These are phyloP conservation scores for Leishmania braziliensis DNA, from an alignment of 208 protist genomes.

Conservation along the genomic window DNA sequence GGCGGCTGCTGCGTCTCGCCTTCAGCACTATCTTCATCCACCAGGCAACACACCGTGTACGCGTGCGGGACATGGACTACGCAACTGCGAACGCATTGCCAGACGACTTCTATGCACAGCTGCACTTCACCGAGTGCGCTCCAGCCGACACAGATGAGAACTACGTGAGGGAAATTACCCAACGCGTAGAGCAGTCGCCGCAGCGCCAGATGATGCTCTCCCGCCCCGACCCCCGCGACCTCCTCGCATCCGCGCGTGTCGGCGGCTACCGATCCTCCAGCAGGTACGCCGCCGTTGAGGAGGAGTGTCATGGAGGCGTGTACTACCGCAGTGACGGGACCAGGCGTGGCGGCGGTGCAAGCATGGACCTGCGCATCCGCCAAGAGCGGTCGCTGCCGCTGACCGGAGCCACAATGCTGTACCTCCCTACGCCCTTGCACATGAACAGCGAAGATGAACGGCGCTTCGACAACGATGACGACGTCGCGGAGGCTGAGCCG, in stretches of 20 bases:
- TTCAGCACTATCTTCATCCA: conserved; percentile 84
- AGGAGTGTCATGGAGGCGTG: conserved; percentile 36
- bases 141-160: conserved; percentile 34
- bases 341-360: conserved; percentile 16
- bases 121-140: conserved; percentile 59
- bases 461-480: conserved; percentile 60
- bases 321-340: conserved; percentile 70
- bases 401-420: conserved; percentile 35
- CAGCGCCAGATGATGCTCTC: conserved; percentile 52
- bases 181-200: conserved; percentile 71
- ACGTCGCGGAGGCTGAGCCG: conserved; percentile 45
- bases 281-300: conserved; percentile 21
- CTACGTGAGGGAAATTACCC: conserved; percentile 57
- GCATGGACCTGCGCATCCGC: conserved; percentile 21
- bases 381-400: conserved; percentile 34
- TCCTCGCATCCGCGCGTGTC: conserved; percentile 12
- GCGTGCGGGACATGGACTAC: conserved; percentile 78
- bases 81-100: conserved; percentile 41
- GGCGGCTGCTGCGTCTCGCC: conserved; percentile 61
- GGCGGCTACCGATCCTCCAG: conserved; percentile 15
- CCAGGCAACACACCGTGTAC: conserved; percentile 58
- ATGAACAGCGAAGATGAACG: conserved; percentile 60
- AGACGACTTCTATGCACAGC: conserved; percentile 69
- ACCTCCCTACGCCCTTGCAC: conserved; percentile 44
- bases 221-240: conserved; percentile 37